phyloP scores from a whole-genome alignment of 176 grass and related monocot genomes.

The Pontederia paniculata region DNA sequence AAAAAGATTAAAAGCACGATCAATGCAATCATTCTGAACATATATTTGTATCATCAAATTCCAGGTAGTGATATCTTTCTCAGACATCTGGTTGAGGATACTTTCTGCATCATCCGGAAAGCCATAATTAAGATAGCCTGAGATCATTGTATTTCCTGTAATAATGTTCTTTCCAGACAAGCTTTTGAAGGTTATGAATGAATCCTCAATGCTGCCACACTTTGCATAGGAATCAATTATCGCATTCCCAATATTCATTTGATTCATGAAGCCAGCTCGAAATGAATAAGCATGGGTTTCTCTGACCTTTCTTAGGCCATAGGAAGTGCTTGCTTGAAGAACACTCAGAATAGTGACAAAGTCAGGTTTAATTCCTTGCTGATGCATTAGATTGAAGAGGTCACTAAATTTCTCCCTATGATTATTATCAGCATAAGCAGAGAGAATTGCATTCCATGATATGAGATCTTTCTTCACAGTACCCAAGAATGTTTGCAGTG shows the following conservation, averaged over 20 bases:
- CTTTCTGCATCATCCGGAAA: conserved; percentile 31
- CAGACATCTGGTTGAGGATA: conserved; percentile 42
- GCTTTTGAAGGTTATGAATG: conserved; percentile 33
- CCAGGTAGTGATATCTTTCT: conserved; percentile 52
- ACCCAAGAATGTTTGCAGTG: conserved; percentile 27
- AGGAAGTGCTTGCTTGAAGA: conserved; percentile 23
- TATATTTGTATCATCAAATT: conserved; percentile 57
- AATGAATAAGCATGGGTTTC: conserved; percentile 53
- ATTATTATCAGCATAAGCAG: conserved; percentile 31
- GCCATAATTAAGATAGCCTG: conserved; percentile 41
- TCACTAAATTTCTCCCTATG: conserved; percentile 24
- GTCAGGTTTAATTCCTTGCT: conserved; percentile 32
- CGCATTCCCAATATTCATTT: conserved; percentile 43
- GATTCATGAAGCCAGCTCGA: conserved; percentile 28
- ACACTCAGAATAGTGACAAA: conserved; percentile 43
- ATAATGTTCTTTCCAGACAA: conserved; percentile 28
- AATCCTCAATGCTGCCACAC: conserved; percentile 34
- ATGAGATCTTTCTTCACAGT: conserved; percentile 37
- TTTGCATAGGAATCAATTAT: conserved; percentile 62
- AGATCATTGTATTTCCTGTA: conserved; percentile 59
- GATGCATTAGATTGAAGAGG: conserved; percentile 36
- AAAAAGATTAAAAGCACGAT: conserved; percentile 41
- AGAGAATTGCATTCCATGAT: conserved; percentile 71
- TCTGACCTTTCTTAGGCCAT: conserved; percentile 39
- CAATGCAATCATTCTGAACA: conserved; percentile 32